phyloP scores from a whole-genome alignment of 768 basidiomycete species.

The Tylopilus rubrobrunneus region DNA sequence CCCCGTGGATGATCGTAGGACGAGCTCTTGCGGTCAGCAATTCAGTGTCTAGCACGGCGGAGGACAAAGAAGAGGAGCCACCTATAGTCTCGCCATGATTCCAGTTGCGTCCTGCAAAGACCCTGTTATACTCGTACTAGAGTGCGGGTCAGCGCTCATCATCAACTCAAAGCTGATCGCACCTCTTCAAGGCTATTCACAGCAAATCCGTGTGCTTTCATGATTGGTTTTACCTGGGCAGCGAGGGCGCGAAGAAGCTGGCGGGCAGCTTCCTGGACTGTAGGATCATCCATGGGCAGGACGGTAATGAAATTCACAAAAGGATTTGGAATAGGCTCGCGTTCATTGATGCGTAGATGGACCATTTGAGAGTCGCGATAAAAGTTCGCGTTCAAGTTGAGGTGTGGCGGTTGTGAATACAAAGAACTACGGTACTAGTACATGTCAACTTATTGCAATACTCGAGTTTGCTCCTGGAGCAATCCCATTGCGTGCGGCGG shows the following conservation, averaged over 20 bases:
- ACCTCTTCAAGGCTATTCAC: slow-evolving; percentile 86
- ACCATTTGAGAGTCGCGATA: slow-evolving; percentile 42
- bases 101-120: slow-evolving; percentile 85
- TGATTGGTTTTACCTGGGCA: slow-evolving; percentile 78
- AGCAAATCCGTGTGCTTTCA: slow-evolving; percentile 73
- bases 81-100: slow-evolving; percentile 78
- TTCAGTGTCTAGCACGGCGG: background rate
- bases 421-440: background rate
- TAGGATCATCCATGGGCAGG: slow-evolving; percentile 40
- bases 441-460: slow-evolving; percentile 18
- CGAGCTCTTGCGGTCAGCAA: slow-evolving; percentile 52
- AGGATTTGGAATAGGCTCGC: slow-evolving; percentile 68
- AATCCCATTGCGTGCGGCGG: slow-evolving; percentile 22
- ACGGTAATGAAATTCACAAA: slow-evolving; percentile 73
- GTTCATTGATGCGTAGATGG: slow-evolving; percentile 67
- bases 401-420: background rate
- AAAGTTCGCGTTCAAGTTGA: background rate
- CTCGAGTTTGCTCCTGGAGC: slow-evolving; percentile 14
- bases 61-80: slow-evolving; percentile 21
- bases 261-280: slow-evolving; percentile 57
- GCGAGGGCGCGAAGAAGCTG: slow-evolving; percentile 76
- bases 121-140: slow-evolving; percentile 74
- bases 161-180: slow-evolving; percentile 3
- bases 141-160: background rate
- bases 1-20: slow-evolving; percentile 60